Conservation (phyloP, 1,139 yeast genomes). For the Sugiyamaella xylanicola region DNA sequence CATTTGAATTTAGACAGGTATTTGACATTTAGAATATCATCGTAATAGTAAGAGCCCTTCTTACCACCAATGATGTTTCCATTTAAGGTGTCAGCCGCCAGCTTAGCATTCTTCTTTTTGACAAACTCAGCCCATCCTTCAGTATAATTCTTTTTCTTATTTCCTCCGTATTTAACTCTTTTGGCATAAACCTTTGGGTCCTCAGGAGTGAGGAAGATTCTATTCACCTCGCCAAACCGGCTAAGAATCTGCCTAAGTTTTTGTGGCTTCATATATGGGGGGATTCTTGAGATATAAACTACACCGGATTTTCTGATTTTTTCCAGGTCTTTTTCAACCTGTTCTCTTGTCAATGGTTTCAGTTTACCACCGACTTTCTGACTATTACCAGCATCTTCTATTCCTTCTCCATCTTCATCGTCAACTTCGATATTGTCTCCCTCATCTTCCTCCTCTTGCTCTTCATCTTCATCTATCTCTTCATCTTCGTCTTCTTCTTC, state of each 20-base stretch:
- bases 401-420: slow-evolving; percentile 18
- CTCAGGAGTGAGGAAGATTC: slow-evolving; percentile 87
- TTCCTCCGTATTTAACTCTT: slow-evolving; percentile 89
- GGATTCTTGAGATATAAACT: slow-evolving; percentile 82
- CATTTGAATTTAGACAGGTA: slow-evolving; percentile 92
- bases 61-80: slow-evolving; percentile 91
- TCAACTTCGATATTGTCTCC: too few relatives aligned
- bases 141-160: slow-evolving; percentile 79
- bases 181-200: slow-evolving; percentile 63
- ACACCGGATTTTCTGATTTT: slow-evolving; percentile 79
- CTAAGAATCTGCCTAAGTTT: slow-evolving; percentile 78
- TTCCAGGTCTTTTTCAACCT: slow-evolving; percentile 38
- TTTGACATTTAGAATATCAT: slow-evolving; percentile 88
- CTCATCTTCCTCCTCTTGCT: slow-evolving; percentile 19
- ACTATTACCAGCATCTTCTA: slow-evolving; percentile 13
- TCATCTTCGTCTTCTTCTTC: slow-evolving; percentile 20
- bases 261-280: slow-evolving; percentile 97
- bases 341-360: slow-evolving; percentile 39
- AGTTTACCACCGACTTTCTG: slow-evolving; percentile 27
- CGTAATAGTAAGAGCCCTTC: slow-evolving; percentile 89
- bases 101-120: slow-evolving; percentile 81
- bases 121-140: slow-evolving; percentile 98
- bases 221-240: slow-evolving; percentile 82
- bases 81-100: slow-evolving; percentile 82
- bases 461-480: slow-evolving; percentile 20